A percentile compares a stretch with the other conserved stretches of the same genome.
Conservation (phyloP, 78 protist genomes). For the Dictyostelium capitatum region DNA sequence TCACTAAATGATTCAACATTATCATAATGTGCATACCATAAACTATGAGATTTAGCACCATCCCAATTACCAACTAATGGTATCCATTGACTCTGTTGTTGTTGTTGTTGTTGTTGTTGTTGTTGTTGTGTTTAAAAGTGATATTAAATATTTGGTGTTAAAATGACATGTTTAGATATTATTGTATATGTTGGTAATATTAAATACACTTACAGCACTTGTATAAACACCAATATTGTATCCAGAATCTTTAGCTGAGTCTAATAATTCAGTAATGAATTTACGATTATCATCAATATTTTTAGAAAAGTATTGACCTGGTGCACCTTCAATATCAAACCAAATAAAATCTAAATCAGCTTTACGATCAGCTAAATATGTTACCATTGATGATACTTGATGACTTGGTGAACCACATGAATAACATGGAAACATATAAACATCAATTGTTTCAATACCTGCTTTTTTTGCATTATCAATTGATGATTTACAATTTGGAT, state of each 20-base stretch:
- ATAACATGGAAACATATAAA: slow-evolving; percentile 75
- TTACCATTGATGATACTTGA: slow-evolving; percentile 37
- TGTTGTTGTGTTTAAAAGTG: too few species aligned
- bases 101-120: too few species aligned
- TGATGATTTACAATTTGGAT: slow-evolving; percentile 25
- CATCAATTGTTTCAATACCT: slow-evolving; percentile 57
- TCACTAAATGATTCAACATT: slow-evolving; percentile 64
- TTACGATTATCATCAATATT: slow-evolving; percentile 1
- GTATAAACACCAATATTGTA: slow-evolving; percentile 76
- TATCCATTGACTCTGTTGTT: slow-evolving; percentile 67
- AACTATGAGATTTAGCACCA: slow-evolving; percentile 35
- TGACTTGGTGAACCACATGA: slow-evolving; percentile 40
- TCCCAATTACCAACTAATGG: slow-evolving; percentile 57
- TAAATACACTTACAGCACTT: background rate
- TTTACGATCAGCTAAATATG: background rate
- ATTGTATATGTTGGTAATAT: background rate
- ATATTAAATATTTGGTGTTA: too few species aligned
- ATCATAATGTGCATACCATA: slow-evolving; percentile 81
- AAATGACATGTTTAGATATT: too few species aligned
- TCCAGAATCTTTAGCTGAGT: slow-evolving; percentile 24
- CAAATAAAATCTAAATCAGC: slow-evolving; percentile 39
- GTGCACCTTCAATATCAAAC: slow-evolving; percentile 82
- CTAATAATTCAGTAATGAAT: slow-evolving; percentile 48
- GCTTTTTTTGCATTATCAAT: slow-evolving; percentile 53
- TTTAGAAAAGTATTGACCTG: slow-evolving; percentile 44